These are phyloP conservation scores for Agapanthus africanus DNA, from an alignment of 106 monocot species.

Conservation along the genomic window DNA sequence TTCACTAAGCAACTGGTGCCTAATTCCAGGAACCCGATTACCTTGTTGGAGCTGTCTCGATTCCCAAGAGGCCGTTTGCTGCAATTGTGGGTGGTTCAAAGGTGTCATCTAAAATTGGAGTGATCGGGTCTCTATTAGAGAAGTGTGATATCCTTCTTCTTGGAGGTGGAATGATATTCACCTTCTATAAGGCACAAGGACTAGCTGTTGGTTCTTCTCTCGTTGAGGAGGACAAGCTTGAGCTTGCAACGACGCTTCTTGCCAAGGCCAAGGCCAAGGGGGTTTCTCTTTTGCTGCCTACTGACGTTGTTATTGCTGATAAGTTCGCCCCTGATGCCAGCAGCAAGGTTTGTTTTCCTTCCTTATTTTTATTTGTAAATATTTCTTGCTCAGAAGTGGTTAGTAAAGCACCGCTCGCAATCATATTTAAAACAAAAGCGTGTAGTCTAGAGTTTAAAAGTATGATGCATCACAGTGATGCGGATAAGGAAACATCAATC, in stretches of 20 bases:
- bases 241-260: slow-evolving; percentile 49
- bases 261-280: slow-evolving; percentile 55
- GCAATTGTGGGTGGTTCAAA: slow-evolving; percentile 70
- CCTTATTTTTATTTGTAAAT: too few relatives aligned
- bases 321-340: slow-evolving; percentile 64
- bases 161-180: slow-evolving; percentile 69
- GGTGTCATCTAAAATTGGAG: slow-evolving; percentile 68
- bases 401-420: too few relatives aligned
- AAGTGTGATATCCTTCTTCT: slow-evolving; percentile 53
- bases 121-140: slow-evolving; percentile 48
- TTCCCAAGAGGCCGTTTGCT: slow-evolving; percentile 54
- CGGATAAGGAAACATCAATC: too few relatives aligned
- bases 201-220: slow-evolving; percentile 49
- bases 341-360: slow-evolving; percentile 52
- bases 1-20: background rate
- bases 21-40: slow-evolving; percentile 52
- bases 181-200: slow-evolving; percentile 64
- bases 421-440: too few relatives aligned
- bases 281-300: slow-evolving; percentile 50
- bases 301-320: slow-evolving; percentile 56
- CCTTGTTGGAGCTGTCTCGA: slow-evolving; percentile 56
- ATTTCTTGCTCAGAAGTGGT: too few relatives aligned
- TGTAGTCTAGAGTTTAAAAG: too few relatives aligned
- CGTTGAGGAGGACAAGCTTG: slow-evolving; percentile 57
- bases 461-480: too few relatives aligned